Percentiles rank a stretch among this genome's conserved stretches.
Conservation (phyloP, 805 yeast genomes). For the Candida ponderosae region DNA sequence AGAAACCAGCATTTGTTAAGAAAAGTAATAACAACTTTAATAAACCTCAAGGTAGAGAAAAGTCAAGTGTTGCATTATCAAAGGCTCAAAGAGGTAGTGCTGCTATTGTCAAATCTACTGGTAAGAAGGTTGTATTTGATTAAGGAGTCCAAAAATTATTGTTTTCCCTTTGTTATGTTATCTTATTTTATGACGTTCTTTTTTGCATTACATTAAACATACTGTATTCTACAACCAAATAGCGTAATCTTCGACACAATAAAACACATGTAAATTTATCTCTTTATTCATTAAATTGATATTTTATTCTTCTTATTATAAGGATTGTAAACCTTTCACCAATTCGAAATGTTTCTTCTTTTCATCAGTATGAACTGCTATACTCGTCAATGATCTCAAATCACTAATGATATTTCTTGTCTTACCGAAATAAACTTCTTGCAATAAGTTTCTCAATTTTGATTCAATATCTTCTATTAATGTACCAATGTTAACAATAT, state of each 20-base stretch:
- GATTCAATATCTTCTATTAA: constrained; percentile 84
- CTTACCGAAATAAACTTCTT: constrained; percentile 93
- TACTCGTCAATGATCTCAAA: constrained; percentile 33
- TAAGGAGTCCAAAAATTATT: too few species aligned
- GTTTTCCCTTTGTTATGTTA: too few species aligned
- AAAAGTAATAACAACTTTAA: constrained; percentile 3
- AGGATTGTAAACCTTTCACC: constrained; percentile 26
- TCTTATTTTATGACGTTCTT: too few species aligned
- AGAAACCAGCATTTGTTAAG: constrained; percentile 1
- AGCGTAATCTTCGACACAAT: too few species aligned
- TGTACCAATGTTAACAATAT: constrained; percentile 78
- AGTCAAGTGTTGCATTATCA: constrained; percentile 82
- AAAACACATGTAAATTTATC: too few species aligned
- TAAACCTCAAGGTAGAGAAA: constrained; percentile 18
- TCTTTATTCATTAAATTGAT: too few species aligned
- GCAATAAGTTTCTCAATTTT: constrained; percentile 77
- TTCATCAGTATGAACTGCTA: constrained; percentile 13
- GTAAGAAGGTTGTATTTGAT: constrained; percentile 47
- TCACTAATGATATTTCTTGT: constrained; percentile 82
- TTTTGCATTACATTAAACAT: too few species aligned
- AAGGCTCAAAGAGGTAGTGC: constrained; percentile 84
- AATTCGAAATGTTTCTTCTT: constrained; percentile 25
- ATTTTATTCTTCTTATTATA: too few species aligned
- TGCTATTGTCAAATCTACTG: constrained; percentile 83
- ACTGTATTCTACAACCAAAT: too few species aligned